A percentile compares a stretch with the other conserved stretches of the same genome.
Evolutionary conservation across 345 rosid species (phyloP).

Genomic region (Eucalyptus paniculata): DNA sequence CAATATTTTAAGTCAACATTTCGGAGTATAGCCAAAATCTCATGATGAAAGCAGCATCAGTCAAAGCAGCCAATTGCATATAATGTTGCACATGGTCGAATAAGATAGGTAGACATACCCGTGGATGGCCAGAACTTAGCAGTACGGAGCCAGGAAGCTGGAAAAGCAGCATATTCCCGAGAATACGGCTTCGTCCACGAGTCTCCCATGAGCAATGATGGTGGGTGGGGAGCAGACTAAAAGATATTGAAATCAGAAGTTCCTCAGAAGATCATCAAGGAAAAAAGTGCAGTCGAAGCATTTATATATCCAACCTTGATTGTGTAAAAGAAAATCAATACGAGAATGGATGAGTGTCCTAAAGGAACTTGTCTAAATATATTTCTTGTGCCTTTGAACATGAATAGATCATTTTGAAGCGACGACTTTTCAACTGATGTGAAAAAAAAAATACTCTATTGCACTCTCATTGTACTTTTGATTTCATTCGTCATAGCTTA

Average conservation of each 20-base stretch:
- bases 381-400: not conserved
- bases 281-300: not conserved
- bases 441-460: not conserved
- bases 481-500: not conserved
- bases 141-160: conserved; percentile 87
- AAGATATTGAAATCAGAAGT: not conserved
- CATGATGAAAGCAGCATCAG: not conserved
- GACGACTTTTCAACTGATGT: not conserved
- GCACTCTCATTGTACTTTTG: not conserved
- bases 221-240: conserved; percentile 99
- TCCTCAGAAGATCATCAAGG: not conserved
- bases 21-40: not conserved
- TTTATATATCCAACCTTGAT: not conserved
- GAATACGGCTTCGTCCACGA: conserved; percentile 89
- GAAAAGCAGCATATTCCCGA: conserved; percentile 91
- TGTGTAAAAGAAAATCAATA: not conserved
- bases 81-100: not conserved
- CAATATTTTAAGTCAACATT: not conserved
- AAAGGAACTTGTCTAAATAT: not conserved
- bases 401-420: not conserved
- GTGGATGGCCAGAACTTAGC: conserved; percentile 97
- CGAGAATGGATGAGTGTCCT: not conserved
- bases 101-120: conserved; percentile 14
- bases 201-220: conserved; percentile 97
- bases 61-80: not conserved